phyloP scores from a whole-genome alignment of 148 eudicot genomes.

The Cornus florida region DNA sequence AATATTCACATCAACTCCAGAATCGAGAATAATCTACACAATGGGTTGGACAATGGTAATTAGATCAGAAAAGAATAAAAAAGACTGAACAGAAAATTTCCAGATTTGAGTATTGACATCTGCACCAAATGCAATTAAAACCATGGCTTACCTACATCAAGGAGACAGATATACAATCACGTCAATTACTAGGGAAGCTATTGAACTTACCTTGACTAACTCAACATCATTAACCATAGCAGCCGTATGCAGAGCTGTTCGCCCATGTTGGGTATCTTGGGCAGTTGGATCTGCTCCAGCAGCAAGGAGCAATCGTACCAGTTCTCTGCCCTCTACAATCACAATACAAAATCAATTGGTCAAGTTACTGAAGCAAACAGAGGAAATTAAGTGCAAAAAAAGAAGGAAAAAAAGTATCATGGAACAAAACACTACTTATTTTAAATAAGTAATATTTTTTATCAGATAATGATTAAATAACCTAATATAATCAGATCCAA shows the following conservation, averaged over 20 bases:
- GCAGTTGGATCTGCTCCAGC: constrained; percentile 91
- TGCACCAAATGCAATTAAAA: constrained; percentile 5
- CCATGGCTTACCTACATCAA: not conserved
- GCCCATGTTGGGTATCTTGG: constrained; percentile 73
- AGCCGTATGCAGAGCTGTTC: constrained; percentile 90
- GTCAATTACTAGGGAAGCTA: not conserved
- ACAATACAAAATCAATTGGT: constrained; percentile 9
- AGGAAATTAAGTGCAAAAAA: not conserved
- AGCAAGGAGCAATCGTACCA: constrained; percentile 77
- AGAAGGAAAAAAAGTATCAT: not conserved
- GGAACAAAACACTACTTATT: not conserved
- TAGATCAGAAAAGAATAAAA: constrained; percentile 3
- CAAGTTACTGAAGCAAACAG: not conserved
- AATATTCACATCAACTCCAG: constrained; percentile 94
- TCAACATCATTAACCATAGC: constrained; percentile 92
- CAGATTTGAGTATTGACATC: too few species aligned
- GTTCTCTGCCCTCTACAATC: constrained; percentile 83
- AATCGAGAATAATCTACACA: constrained; percentile 80
- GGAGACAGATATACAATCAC: not conserved
- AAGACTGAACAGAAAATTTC: not conserved
- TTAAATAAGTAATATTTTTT: too few species aligned
- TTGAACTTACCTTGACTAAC: constrained; percentile 70
- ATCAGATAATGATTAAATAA: not conserved
- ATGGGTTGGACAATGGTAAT: not conserved
- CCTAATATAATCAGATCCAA: constrained; percentile 6